Conservation (phyloP, 495 filamentous ascomycete genomes). For the Penicillium pancosmium region DNA sequence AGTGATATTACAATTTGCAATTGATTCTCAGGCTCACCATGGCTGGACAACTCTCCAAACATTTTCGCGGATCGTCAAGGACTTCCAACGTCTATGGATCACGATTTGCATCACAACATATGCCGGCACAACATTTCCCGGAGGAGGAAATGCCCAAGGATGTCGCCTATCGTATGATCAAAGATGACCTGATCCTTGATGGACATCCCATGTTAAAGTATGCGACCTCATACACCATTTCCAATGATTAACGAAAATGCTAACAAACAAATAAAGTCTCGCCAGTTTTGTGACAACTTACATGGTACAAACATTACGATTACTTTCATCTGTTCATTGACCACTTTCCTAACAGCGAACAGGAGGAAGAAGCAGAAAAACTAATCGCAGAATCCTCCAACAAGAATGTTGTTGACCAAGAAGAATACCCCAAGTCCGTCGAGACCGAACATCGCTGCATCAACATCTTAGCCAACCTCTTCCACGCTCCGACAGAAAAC, state of each 20-base stretch:
- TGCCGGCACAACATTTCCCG: conserved; percentile 16
- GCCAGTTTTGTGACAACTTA: conserved; percentile 27
- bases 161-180: conserved; percentile 20
- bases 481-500: conserved; percentile 66
- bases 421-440: conserved; percentile 83
- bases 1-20: too few relatives aligned
- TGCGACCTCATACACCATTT: not conserved
- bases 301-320: conserved; percentile 15
- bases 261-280: conserved; percentile 9
- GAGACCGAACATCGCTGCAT: conserved; percentile 90
- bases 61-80: not conserved
- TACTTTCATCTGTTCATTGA: not conserved
- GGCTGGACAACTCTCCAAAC: not conserved
- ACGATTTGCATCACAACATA: conserved; percentile 14
- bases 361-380: conserved; percentile 87
- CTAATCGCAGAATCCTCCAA: conserved; percentile 83
- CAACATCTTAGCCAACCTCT: conserved; percentile 83
- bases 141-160: conserved; percentile 21
- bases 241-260: not conserved
- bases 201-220: conserved; percentile 20
- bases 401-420: conserved; percentile 92
- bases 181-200: conserved; percentile 20
- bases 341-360: not conserved
- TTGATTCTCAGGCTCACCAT: not conserved
- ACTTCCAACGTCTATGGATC: conserved; percentile 23